These are phyloP conservation scores for Acmispon strigosus DNA, from an alignment of 306 rosid genomes.

Conservation along the genomic window DNA sequence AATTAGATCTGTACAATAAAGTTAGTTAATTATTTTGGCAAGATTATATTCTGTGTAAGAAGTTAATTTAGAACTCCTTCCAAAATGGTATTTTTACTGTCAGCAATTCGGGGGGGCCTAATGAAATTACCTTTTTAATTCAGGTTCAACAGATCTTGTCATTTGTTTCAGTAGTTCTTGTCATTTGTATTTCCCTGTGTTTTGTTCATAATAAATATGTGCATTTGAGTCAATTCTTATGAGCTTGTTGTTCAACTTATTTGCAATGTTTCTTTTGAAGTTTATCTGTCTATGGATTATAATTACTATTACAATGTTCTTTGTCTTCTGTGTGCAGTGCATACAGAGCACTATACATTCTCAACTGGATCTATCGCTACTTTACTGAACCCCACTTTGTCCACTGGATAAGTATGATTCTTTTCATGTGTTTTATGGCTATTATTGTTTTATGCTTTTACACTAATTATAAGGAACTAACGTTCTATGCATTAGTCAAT, in stretches of 20 bases:
- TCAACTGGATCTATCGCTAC: slow-evolving; percentile 92
- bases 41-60: not conserved
- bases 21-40: not conserved
- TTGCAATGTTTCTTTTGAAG: not conserved
- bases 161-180: not conserved
- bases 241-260: slow-evolving; percentile 1
- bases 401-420: slow-evolving; percentile 75
- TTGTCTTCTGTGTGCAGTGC: slow-evolving; percentile 55
- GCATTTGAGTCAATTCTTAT: slow-evolving; percentile 9
- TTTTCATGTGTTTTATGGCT: slow-evolving; percentile 14
- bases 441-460: not conserved
- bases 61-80: slow-evolving; percentile 3
- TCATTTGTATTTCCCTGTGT: not conserved
- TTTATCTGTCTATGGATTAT: not conserved
- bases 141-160: not conserved
- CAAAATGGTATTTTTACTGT: not conserved
- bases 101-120: not conserved
- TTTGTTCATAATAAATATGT: not conserved
- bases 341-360: slow-evolving; percentile 70
- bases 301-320: not conserved
- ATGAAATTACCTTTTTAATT: not conserved
- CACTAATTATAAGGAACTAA: not conserved
- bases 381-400: slow-evolving; percentile 68
- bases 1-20: not conserved
- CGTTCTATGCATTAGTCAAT: not conserved